A percentile compares a stretch with the other conserved stretches of the same genome.
These are phyloP conservation scores for Stramenopiles sp. DNA, from an alignment of 352 stramenopile genomes.

Conservation along the genomic window DNA sequence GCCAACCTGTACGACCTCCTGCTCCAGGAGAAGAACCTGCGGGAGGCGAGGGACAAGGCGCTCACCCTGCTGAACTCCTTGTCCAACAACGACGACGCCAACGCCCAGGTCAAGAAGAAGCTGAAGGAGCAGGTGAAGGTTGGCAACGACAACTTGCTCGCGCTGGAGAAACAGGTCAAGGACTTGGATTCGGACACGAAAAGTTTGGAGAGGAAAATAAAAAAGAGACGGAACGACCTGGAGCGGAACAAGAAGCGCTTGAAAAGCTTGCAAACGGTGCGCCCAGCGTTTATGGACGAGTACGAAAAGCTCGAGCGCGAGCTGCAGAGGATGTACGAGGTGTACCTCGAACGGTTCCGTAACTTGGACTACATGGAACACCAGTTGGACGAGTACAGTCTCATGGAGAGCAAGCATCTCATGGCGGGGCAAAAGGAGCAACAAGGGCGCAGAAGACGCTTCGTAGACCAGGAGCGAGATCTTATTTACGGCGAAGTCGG, in stretches of 20 bases:
- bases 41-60: constrained; percentile 70
- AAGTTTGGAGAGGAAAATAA: too few relatives aligned
- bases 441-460: too few relatives aligned
- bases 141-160: constrained; percentile 62
- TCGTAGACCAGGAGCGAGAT: too few relatives aligned
- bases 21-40: constrained; percentile 50
- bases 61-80: too few relatives aligned
- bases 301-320: constrained; percentile 90
- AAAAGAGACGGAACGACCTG: too few relatives aligned
- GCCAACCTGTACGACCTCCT: constrained; percentile 74
- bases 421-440: too few relatives aligned
- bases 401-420: too few relatives aligned
- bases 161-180: constrained; percentile 56
- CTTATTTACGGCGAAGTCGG: too few relatives aligned
- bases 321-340: constrained; percentile 77
- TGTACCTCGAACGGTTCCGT: constrained; percentile 50
- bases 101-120: constrained; percentile 77
- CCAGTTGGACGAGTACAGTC: constrained; percentile 69
- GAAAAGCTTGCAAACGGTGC: constrained; percentile 65
- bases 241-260: constrained; percentile 82
- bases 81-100: too few relatives aligned
- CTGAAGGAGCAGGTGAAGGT: constrained; percentile 42
- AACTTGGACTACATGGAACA: constrained; percentile 89
- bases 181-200: too few relatives aligned
- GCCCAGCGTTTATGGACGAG: constrained; percentile 88